Conservation (phyloP, 2,329 filamentous ascomycete genomes). For the Penicillium sp. region DNA sequence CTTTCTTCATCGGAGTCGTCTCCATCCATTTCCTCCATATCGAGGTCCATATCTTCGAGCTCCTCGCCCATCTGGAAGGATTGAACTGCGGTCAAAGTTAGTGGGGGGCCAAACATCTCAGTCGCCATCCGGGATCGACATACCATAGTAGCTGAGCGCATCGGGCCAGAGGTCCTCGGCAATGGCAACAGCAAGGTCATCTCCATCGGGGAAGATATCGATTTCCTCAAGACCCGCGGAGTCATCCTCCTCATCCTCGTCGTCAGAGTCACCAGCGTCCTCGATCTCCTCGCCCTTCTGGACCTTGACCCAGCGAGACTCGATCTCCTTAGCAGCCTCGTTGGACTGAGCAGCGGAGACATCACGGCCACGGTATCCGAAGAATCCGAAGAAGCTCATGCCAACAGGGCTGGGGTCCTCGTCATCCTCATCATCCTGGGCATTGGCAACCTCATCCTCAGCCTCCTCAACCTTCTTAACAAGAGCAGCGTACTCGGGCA, state of each 20-base stretch:
- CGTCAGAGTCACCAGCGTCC: slow-evolving; percentile 40
- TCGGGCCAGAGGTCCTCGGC: slow-evolving; percentile 86
- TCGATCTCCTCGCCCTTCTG: slow-evolving; percentile 52
- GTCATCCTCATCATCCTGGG: slow-evolving; percentile 30
- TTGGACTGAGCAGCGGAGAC: slow-evolving; percentile 70
- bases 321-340: slow-evolving; percentile 59
- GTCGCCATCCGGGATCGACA: slow-evolving; percentile 39
- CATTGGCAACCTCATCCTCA: slow-evolving; percentile 27
- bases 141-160: slow-evolving; percentile 89
- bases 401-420: slow-evolving; percentile 55
- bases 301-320: slow-evolving; percentile 54
- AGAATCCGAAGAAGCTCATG: slow-evolving; percentile 84
- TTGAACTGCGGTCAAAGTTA: slow-evolving; percentile 55
- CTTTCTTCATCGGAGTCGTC: slow-evolving; percentile 45
- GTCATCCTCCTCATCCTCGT: slow-evolving; percentile 55
- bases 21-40: slow-evolving; percentile 61
- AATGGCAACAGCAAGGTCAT: slow-evolving; percentile 75
- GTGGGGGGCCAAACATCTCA: slow-evolving; percentile 11
- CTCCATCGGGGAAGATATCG: slow-evolving; percentile 85
- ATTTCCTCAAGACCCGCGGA: slow-evolving; percentile 64
- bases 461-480: slow-evolving; percentile 47
- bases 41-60: slow-evolving; percentile 54
- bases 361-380: slow-evolving; percentile 71
- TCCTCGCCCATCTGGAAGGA: slow-evolving; percentile 67
- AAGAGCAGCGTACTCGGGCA: slow-evolving; percentile 54